These are phyloP conservation scores for Ustilago sp. DNA, from an alignment of 1,284 basidiomycete genomes.

Conservation along the genomic window DNA sequence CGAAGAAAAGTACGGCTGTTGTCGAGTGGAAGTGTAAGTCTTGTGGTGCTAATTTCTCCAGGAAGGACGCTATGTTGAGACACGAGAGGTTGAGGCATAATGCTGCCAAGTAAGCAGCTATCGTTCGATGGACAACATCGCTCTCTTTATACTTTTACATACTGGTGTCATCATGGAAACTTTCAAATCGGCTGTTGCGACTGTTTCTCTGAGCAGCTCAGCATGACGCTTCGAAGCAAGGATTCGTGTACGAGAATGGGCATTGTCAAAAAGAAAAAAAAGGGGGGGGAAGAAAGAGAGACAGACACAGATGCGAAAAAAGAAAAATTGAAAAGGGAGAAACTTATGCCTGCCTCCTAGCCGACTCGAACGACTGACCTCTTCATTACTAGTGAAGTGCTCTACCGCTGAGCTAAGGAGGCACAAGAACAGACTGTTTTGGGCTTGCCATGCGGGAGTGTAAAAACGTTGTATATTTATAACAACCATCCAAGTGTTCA, in stretches of 20 bases:
- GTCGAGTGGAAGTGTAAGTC: constrained; percentile 68
- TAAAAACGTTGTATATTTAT: background rate
- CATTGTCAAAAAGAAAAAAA: too few relatives aligned
- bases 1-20: constrained; percentile 61
- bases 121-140: background rate
- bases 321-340: background rate
- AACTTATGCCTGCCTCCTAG: constrained; percentile 41
- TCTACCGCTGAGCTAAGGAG: constrained; percentile 24
- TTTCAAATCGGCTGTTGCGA: too few relatives aligned
- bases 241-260: too few relatives aligned
- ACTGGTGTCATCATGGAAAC: too few relatives aligned
- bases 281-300: too few relatives aligned
- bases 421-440: background rate
- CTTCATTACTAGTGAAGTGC: constrained; percentile 27
- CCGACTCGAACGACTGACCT: constrained; percentile 49
- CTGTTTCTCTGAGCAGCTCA: too few relatives aligned
- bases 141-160: too few relatives aligned
- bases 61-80: constrained; percentile 66
- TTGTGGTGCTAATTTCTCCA: constrained; percentile 54
- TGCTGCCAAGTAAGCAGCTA: constrained; percentile 30
- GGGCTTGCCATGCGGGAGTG: background rate
- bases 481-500: background rate
- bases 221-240: too few relatives aligned
- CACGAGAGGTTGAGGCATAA: constrained; percentile 60
- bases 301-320: background rate